These are phyloP conservation scores for Ceratocystis eucalypticola DNA, from an alignment of 2,329 filamentous ascomycete species.

Conservation along the genomic window DNA sequence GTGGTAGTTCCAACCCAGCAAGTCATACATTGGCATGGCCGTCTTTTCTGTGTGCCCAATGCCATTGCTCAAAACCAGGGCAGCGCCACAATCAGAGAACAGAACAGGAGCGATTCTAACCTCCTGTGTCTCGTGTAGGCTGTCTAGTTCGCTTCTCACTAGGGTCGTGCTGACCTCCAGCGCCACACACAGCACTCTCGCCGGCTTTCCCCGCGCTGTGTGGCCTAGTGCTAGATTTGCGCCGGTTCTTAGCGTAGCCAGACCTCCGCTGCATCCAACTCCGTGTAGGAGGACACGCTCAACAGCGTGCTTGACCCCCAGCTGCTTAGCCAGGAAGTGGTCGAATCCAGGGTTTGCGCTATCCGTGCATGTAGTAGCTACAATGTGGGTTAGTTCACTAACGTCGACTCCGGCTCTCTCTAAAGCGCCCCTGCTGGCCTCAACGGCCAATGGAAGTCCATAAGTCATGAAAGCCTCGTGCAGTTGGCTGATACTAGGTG, in stretches of 20 bases:
- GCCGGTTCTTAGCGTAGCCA: conserved; percentile 48
- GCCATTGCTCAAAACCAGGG: conserved; percentile 50
- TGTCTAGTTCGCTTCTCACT: conserved; percentile 51
- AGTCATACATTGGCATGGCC: conserved; percentile 38
- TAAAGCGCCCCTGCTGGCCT: conserved; percentile 42
- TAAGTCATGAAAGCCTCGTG: conserved; percentile 42
- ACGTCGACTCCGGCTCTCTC: conserved; percentile 39
- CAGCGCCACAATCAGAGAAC: conserved; percentile 59
- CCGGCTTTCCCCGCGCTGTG: conserved; percentile 43
- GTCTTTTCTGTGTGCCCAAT: conserved; percentile 33
- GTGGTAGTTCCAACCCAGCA: conserved; percentile 52
- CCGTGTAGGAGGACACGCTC: conserved; percentile 55
- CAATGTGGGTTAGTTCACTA: conserved; percentile 48
- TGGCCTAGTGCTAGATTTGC: conserved; percentile 54
- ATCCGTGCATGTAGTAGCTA: conserved; percentile 56
- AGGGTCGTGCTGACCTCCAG: conserved; percentile 49
- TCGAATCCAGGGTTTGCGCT: conserved; percentile 57
- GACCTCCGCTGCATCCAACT: conserved; percentile 51
- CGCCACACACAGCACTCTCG: conserved; percentile 51
- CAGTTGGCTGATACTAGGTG: conserved; percentile 41
- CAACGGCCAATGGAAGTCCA: conserved; percentile 44
- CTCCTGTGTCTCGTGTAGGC: conserved; percentile 43
- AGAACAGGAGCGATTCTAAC: conserved; percentile 51
- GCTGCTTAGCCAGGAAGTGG: conserved; percentile 45
- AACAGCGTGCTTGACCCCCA: conserved; percentile 44